Conservation (phyloP, 106 monocot species). For the Dioscorea alata region DNA sequence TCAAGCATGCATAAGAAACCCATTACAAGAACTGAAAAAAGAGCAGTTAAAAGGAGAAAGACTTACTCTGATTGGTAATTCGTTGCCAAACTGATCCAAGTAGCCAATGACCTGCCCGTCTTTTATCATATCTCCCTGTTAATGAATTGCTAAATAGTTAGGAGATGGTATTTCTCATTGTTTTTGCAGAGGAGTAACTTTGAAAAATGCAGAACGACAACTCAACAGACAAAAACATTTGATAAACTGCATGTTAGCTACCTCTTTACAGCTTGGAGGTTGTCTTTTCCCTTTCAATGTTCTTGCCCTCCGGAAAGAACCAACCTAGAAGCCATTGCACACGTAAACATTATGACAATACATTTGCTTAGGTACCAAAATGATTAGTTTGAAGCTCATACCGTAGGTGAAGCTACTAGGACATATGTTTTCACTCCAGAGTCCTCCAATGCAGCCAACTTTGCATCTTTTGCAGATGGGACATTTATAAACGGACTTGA, state of each 20-base stretch:
- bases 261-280: conserved; percentile 82
- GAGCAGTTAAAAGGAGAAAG: not conserved
- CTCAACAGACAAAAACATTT: no score
- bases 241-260: conserved; percentile 6
- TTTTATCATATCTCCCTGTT: conserved; percentile 64
- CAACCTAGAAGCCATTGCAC: conserved; percentile 40
- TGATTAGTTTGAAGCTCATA: conserved; percentile 12
- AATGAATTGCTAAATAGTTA: no score
- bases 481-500: conserved; percentile 47
- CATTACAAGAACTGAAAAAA: no score
- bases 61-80: conserved; percentile 65
- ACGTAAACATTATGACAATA: no score
- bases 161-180: no score
- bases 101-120: conserved; percentile 83
- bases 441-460: conserved; percentile 64
- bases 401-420: conserved; percentile 72
- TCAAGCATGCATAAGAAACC: not conserved
- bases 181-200: no score
- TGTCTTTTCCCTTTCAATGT: conserved; percentile 62
- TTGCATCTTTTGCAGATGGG: conserved; percentile 41
- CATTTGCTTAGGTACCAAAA: no score
- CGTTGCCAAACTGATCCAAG: conserved; percentile 71
- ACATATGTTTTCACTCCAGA: conserved; percentile 52
- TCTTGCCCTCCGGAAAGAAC: conserved; percentile 58
- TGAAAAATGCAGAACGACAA: no score